Conservation (phyloP, 805 yeast species). For the Allodekkera sacchari region DNA sequence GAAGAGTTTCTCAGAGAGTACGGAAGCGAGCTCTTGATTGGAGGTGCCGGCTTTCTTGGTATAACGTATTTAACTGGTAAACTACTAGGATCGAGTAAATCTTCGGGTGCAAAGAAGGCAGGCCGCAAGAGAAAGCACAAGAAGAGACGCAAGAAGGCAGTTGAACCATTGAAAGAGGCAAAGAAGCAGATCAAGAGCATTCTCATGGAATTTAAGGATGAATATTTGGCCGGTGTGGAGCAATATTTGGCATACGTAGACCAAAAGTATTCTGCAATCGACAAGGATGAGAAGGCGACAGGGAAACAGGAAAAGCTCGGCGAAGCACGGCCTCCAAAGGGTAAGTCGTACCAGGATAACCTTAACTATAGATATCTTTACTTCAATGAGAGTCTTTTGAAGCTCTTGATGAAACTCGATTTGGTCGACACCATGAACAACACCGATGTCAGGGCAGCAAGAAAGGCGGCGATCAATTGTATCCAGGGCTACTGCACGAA, state of each 20-base stretch:
- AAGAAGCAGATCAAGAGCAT: slow-evolving; percentile 11
- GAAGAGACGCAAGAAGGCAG: neutral
- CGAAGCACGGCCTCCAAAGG: slow-evolving; percentile 1
- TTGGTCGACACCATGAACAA: slow-evolving; percentile 41
- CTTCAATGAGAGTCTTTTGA: slow-evolving; percentile 60
- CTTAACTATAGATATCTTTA: slow-evolving; percentile 42
- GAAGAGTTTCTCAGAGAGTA: too few relatives aligned
- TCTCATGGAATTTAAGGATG: slow-evolving; percentile 10
- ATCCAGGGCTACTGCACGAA: slow-evolving; percentile 53
- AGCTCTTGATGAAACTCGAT: slow-evolving; percentile 59
- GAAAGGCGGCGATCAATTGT: slow-evolving; percentile 51
- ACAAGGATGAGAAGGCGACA: slow-evolving; percentile 1
- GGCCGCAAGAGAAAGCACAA: neutral
- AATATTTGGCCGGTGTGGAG: slow-evolving; percentile 8
- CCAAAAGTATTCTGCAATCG: slow-evolving; percentile 3
- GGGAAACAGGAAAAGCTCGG: neutral
- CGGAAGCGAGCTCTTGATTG: too few relatives aligned
- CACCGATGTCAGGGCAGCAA: slow-evolving; percentile 41
- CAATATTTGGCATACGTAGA: slow-evolving; percentile 12
- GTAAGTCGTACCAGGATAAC: slow-evolving; percentile 17
- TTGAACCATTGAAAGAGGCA: slow-evolving; percentile 14
- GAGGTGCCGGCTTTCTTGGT: too few relatives aligned
- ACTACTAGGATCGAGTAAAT: too few relatives aligned
- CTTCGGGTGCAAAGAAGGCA: too few relatives aligned
- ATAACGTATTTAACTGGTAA: too few relatives aligned